These are phyloP conservation scores for Nothomitra cinnamomea DNA, from an alignment of 2,329 filamentous ascomycete genomes.

Conservation along the genomic window DNA sequence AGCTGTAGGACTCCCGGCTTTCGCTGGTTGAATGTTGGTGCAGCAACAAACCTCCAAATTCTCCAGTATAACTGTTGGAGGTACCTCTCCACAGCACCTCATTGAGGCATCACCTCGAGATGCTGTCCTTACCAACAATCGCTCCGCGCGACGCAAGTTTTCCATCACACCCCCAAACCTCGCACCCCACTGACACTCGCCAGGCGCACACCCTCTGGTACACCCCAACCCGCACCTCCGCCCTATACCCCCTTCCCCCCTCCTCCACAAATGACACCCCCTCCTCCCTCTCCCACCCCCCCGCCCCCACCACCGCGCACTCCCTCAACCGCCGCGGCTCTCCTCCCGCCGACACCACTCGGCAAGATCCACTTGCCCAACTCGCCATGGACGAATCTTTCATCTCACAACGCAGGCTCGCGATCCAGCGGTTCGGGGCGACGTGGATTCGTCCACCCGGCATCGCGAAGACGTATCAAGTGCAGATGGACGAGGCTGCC, in stretches of 20 bases:
- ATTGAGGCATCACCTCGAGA: conserved; percentile 1
- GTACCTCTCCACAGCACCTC: too few species aligned
- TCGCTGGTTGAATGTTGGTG: too few species aligned
- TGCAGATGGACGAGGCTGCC: conserved; percentile 73
- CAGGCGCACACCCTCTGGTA: conserved; percentile 6
- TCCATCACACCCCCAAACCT: background rate
- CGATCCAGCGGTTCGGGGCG: conserved; percentile 74
- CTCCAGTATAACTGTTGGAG: too few species aligned
- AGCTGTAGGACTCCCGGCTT: too few species aligned
- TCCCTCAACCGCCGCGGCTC: conserved; percentile 25
- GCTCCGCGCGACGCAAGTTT: conserved; percentile 1
- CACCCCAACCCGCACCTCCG: background rate
- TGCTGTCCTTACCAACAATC: conserved; percentile 3
- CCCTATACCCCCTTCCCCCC: background rate
- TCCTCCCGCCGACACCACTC: conserved; percentile 31
- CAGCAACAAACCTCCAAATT: too few species aligned
- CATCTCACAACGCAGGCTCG: conserved; percentile 58
- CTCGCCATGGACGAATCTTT: conserved; percentile 62
- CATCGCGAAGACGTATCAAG: conserved; percentile 74
- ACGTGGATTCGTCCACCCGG: conserved; percentile 85
- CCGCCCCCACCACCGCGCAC: conserved; percentile 7
- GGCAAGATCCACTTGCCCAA: conserved; percentile 37
- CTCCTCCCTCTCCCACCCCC: conserved; percentile 15
- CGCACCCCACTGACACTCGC: background rate
- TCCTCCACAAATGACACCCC: conserved; percentile 13